Base-by-base conservation (phyloP, 169 alveolate species). In the Plasmodium vinckei region DNA sequence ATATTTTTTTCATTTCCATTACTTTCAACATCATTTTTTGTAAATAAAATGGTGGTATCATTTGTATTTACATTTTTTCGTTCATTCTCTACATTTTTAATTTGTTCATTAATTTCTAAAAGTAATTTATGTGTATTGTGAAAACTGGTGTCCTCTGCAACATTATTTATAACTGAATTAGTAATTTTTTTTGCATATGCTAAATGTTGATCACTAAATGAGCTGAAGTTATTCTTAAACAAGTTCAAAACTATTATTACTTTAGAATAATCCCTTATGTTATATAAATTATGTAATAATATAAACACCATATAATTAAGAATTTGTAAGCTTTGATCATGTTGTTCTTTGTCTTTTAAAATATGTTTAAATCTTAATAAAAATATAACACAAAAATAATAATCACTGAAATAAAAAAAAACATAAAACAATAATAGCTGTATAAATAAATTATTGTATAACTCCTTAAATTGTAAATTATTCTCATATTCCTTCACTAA, bases 351-450 rank as follows among this genome's bases (percentile, higher is more conserved):
- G 68, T 79, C 72, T 39, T 79, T 67, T 53, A 67, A 19, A 12
- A 71, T 39, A 67, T 79, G 53, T 49, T 44, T 51, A 79, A 79
- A 54, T 65, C 68, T 79, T 67, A 79, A 79, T 27, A 79, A 79
- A 79, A 79, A 53, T 21, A 65, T 51, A 33, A 59, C 47, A n/a
- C 89, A 79, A 79, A 79, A 79, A 67, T 79, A 79, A 60, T 65
- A 54, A 54, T 79, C 89, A 23, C 89, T 68, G 42, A 79, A 79
- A 79, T 65, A 79, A 79, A 79, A 67, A 61, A 79, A 79, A 79
- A 79, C 59, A 67, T 67, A 79, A 79, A 79, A 79, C 19, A 79
- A 56, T 65, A 79, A 79, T 64, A 79, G n/a, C 54, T 79, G 65
- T 6, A 79, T 56, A 7, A 46, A 65, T 25, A 61, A 9, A 56